phyloP scores from a whole-genome alignment of 345 rosid species.

The Populus davidiana region DNA sequence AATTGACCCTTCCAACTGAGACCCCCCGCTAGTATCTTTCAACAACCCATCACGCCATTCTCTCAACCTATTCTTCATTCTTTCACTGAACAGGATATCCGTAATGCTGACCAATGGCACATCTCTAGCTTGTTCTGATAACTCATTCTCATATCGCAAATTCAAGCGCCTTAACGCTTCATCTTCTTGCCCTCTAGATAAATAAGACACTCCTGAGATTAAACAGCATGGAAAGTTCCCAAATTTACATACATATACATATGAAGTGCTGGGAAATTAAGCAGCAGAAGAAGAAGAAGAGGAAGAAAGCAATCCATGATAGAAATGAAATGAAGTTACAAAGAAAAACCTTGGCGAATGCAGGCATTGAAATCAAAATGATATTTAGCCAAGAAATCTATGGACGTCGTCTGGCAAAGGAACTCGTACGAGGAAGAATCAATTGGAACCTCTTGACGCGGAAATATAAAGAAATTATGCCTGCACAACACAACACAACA shows the following conservation, averaged over 20 bases:
- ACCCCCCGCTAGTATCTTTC: slow-evolving; percentile 26
- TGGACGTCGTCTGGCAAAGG: slow-evolving; percentile 81
- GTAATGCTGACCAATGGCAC: slow-evolving; percentile 43
- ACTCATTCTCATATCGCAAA: slow-evolving; percentile 26
- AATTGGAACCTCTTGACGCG: slow-evolving; percentile 54
- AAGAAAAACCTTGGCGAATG: slow-evolving; percentile 57
- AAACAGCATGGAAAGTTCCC: slow-evolving; percentile 13
- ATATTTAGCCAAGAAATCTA: slow-evolving; percentile 83
- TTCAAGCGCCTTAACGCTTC: slow-evolving; percentile 45
- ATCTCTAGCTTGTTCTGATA: slow-evolving; percentile 34
- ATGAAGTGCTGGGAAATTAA: too few relatives aligned
- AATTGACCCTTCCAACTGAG: slow-evolving; percentile 16
- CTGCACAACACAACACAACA: slow-evolving; percentile 30
- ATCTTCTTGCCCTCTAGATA: slow-evolving; percentile 80
- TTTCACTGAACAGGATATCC: slow-evolving; percentile 69
- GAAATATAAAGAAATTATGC: slow-evolving; percentile 84
- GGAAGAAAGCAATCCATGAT: not conserved
- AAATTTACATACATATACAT: not conserved
- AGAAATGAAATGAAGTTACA: not conserved
- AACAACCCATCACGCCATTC: slow-evolving; percentile 67
- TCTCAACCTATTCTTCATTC: slow-evolving; percentile 63
- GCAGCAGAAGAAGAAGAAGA: too few relatives aligned
- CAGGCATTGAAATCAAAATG: slow-evolving; percentile 90
- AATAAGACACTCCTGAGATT: slow-evolving; percentile 87
- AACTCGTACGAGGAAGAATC: slow-evolving; percentile 60